Evolutionary conservation across 2,329 filamentous ascomycete species (phyloP), one percentile per base, ranked within the genome.

Genomic region (Incumbomyces delicatus): DNA sequence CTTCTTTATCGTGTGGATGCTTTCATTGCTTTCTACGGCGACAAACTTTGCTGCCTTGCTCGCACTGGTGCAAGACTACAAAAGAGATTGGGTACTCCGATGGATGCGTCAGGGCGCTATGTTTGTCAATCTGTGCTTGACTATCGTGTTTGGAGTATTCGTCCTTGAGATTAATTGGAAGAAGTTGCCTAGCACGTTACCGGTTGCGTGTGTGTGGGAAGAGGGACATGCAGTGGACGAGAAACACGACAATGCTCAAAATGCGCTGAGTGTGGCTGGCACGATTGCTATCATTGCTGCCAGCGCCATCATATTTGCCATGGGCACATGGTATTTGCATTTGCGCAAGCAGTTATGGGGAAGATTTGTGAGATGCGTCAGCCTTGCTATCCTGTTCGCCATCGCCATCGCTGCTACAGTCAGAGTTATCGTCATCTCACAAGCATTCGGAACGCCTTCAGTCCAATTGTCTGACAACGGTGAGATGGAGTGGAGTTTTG

Each of bases 71-170:
- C 14, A 39, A 39, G 36, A 39, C 14, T 39, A 17, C 18, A 39
- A 39, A 14, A 17, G 36, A 22, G 36, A 39, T 18, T 39, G 36
- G 36, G 18, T 39, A 4, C 18, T 39, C 6, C n/a, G 36, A 39
- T 39, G 36, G 36, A n/a, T 39, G 14, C n/a, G 36, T 16, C 36
- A 39, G 36, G 36, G n/a, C 12, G 36, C 36, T 6, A 39, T 39
- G 36, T 39, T 39, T 39, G 36, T 39, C n/a, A 39, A 22, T 39
- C 6, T 39, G n/a, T 39, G 14, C 18, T 22, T 39, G 36, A 39
- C 36, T 17, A 13, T 39, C 36, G 18, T 39, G n/a, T 39, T 39
- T 22, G 36, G 36, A 4, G 36, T 39, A 3, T 39, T 39, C 18
- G 18, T 39, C 12, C 18, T 39, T 13, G 36, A 39, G 18, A 18